Conservation (phyloP, 2,329 filamentous ascomycete genomes). For the Aureobasidium musti region DNA sequence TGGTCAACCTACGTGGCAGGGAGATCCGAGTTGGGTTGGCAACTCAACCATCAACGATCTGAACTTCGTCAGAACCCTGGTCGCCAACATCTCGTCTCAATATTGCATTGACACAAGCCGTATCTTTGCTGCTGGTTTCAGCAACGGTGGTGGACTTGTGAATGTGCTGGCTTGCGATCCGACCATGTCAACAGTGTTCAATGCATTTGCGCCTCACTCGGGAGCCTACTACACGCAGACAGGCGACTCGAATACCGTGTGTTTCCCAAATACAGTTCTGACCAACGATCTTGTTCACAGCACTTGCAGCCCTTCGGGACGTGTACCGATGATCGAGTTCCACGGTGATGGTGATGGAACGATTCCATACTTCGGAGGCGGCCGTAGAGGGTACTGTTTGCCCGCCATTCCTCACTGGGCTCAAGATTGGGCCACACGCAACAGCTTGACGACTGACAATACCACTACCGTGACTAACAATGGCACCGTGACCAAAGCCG, state of each 20-base stretch:
- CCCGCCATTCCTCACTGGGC: slow-evolving; percentile 41
- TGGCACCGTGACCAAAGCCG: slow-evolving; percentile 40
- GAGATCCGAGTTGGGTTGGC: slow-evolving; percentile 47
- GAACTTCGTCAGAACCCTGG: slow-evolving; percentile 47
- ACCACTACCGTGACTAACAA: slow-evolving; percentile 34
- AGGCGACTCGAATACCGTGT: slow-evolving; percentile 33
- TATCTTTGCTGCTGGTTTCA: slow-evolving; percentile 54
- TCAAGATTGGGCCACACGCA: slow-evolving; percentile 43
- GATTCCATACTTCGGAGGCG: slow-evolving; percentile 46
- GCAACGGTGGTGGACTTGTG: slow-evolving; percentile 56
- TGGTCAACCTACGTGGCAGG: slow-evolving; percentile 40
- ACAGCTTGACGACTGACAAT: slow-evolving; percentile 40
- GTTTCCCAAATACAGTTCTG: slow-evolving; percentile 32
- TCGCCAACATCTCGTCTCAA: slow-evolving; percentile 40
- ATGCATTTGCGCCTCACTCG: slow-evolving; percentile 53
- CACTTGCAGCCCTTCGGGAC: slow-evolving; percentile 37
- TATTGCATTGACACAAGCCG: slow-evolving; percentile 51
- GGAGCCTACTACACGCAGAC: slow-evolving; percentile 48
- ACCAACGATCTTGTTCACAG: slow-evolving; percentile 29
- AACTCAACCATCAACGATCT: slow-evolving; percentile 45
- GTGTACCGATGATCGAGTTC: slow-evolving; percentile 47
- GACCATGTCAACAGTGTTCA: slow-evolving; percentile 45
- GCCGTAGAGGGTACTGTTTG: slow-evolving; percentile 36
- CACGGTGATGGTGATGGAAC: slow-evolving; percentile 46
- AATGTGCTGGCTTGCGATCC: slow-evolving; percentile 52